Percentiles rank a stretch among this genome's conserved stretches.
Evolutionary conservation across 257 asterid species (phyloP).

Genomic region (Salvia rosmarinus): DNA sequence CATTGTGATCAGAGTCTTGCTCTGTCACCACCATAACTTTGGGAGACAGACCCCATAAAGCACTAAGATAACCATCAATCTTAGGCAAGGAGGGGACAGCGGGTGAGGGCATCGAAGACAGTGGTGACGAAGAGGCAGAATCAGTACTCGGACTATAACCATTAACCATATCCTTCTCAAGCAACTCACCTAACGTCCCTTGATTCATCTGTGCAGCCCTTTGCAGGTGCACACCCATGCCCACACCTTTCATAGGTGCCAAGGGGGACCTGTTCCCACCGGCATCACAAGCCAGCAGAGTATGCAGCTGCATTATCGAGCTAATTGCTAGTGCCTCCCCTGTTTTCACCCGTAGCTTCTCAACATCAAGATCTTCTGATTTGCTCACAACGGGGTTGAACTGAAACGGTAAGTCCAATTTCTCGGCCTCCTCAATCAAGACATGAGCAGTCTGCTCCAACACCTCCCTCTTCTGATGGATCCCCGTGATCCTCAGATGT

Average conservation of each 20-base stretch:
- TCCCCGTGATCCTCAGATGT: conserved; percentile 82
- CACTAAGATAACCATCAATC: conserved; percentile 61
- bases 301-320: conserved; percentile 69
- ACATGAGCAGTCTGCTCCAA: conserved; percentile 84
- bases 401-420: conserved; percentile 86
- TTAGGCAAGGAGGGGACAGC: conserved; percentile 39
- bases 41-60: conserved; percentile 77
- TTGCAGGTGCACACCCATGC: conserved; percentile 49
- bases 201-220: conserved; percentile 52
- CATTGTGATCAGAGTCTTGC: conserved; percentile 87
- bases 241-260: conserved; percentile 43
- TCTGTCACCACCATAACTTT: conserved; percentile 87
- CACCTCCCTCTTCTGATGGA: conserved; percentile 70
- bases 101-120: conserved; percentile 41
- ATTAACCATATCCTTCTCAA: conserved; percentile 65
- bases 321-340: conserved; percentile 91
- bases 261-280: conserved; percentile 44
- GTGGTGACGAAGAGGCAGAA: conserved; percentile 71
- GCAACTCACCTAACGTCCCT: conserved; percentile 66
- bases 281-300: conserved; percentile 63
- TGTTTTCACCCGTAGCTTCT: conserved; percentile 71
- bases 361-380: conserved; percentile 70
- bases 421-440: conserved; percentile 78
- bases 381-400: conserved; percentile 73
- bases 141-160: conserved; percentile 66